Evolutionary conservation across 768 basidiomycete species (phyloP).

Genomic region (Lentinula sp.): DNA sequence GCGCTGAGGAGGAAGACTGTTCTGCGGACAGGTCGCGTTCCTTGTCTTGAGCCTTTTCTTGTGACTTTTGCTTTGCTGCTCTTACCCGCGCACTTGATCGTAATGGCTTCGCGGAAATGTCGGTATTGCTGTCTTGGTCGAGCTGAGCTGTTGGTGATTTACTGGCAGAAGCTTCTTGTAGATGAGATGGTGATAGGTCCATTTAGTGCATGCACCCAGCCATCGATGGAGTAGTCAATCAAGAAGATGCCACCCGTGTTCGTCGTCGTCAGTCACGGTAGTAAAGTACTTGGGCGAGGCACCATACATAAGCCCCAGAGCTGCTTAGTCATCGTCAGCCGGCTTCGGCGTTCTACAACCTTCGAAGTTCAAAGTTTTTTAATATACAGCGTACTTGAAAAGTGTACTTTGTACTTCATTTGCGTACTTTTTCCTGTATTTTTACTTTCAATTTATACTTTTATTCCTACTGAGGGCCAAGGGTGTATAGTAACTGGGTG

Average conservation of each 20-base stretch:
- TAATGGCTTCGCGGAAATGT: slow-evolving; percentile 47
- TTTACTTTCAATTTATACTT: too few species aligned
- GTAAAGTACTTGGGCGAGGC: not conserved
- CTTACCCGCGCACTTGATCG: slow-evolving; percentile 75
- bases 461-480: too few species aligned
- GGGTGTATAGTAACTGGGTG: too few species aligned
- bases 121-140: slow-evolving; percentile 25
- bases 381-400: too few species aligned
- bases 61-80: slow-evolving; percentile 66
- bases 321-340: not conserved
- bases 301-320: not conserved
- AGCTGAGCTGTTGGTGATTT: slow-evolving; percentile 46
- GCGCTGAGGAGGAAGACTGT: slow-evolving; percentile 40
- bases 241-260: slow-evolving; percentile 6
- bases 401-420: too few species aligned
- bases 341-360: not conserved
- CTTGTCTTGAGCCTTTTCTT: slow-evolving; percentile 47
- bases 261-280: slow-evolving; percentile 6
- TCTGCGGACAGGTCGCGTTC: slow-evolving; percentile 42
- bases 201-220: slow-evolving; percentile 87
- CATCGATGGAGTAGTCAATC: slow-evolving; percentile 51
- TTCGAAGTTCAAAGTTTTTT: not conserved
- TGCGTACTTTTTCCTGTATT: too few species aligned
- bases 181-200: slow-evolving; percentile 77
- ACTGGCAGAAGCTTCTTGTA: slow-evolving; percentile 67